phyloP scores from a whole-genome alignment of 352 stramenopile species.

The Globisporangium solare region DNA sequence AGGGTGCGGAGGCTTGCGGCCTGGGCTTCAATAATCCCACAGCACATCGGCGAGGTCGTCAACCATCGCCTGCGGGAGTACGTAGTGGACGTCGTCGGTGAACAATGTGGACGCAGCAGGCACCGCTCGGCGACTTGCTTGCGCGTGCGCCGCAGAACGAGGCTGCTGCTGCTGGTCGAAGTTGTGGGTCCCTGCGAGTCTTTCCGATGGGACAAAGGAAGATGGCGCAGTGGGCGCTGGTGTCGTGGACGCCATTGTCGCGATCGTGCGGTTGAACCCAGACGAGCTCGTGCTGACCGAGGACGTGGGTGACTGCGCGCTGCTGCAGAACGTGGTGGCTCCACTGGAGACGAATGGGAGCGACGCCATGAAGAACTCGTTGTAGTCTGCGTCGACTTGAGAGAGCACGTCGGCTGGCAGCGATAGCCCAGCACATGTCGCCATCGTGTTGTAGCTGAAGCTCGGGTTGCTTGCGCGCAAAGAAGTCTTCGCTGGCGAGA shows the following conservation, averaged over 20 bases:
- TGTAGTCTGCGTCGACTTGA: slow-evolving; percentile 3
- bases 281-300: neutral
- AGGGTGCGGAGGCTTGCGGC: too few relatives aligned
- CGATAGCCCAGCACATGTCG: neutral
- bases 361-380: slow-evolving; percentile 12
- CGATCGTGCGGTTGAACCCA: neutral
- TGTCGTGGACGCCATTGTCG: neutral
- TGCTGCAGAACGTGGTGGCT: slow-evolving; percentile 1
- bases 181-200: neutral
- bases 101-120: neutral
- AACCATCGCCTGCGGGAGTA: slow-evolving; percentile 11
- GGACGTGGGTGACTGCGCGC: neutral
- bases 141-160: neutral
- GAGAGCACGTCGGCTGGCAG: neutral
- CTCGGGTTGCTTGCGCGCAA: neutral
- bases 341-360: neutral
- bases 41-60: slow-evolving; percentile 16
- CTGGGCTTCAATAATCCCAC: slow-evolving; percentile 7
- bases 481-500: slow-evolving; percentile 1
- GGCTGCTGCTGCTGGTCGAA: neutral
- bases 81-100: slow-evolving; percentile 3
- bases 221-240: neutral
- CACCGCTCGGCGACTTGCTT: neutral
- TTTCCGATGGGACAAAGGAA: slow-evolving; percentile 11
- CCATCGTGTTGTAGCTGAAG: slow-evolving; percentile 1